Base-by-base conservation (phyloP, 129 eudicot species). In the Tanacetum coccineum region DNA sequence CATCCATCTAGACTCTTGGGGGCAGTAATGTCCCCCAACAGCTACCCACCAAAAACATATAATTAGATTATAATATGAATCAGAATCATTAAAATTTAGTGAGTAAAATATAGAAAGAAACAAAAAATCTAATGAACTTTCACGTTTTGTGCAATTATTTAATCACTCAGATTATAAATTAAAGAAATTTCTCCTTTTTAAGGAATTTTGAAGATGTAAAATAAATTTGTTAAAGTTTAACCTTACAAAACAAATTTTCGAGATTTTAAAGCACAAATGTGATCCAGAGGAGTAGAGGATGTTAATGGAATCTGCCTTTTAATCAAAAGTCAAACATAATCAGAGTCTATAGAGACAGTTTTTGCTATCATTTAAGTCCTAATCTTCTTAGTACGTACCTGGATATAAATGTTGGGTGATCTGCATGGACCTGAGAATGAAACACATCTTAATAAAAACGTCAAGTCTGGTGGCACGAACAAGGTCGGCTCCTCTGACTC, bases 381-480 rank as follows among this genome's bases (percentile, higher is more conserved):
- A 36, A 55, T 17, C 15, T n/a, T n/a, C n/a, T 19, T 60, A 71
- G 39, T 26, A 59, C 39, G 46, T 74, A 79, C 83, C 73, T 63
- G 13, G 25, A 79, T 40, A 20, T 15, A 8, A 52, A 74, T 30
- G 0, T 6, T 42, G 5, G 46, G 40, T 47, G 76, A 72, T 7
- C 51, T 45, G 47, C 85, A 81, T 18, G 85, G 81, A 25, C 81
- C 85, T 0, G 17, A 18, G 54, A 81, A 81, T 9, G 66, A 15
- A 48, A 81, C 40, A 25, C 76, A 68, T 26, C 42, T 55, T 54
- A 68, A 18, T 4, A 71, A 48, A 58, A 81, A 81, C 9, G 68
- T 71, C 53, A 36, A 71, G 4, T 11, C 59, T 8, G 64, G 20
- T 9, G 85, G 81, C 22, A 81, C n/a, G n/a, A 59, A 12, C 15